Base-by-base conservation (phyloP, 2,329 filamentous ascomycete species). In the Claviceps quebecensis region DNA sequence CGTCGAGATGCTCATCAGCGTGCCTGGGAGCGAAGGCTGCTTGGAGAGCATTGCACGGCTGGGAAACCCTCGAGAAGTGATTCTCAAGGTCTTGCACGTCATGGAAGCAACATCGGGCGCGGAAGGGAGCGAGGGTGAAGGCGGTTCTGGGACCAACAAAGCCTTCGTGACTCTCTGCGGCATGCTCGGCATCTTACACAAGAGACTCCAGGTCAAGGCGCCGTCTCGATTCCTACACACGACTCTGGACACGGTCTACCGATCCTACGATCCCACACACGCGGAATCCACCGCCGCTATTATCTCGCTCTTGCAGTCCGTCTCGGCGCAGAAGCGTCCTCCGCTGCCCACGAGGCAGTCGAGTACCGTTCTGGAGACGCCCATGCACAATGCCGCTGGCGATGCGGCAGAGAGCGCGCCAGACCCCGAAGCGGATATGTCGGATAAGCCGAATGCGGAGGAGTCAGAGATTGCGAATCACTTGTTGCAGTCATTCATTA, bases 1-100 rank as follows among this genome's bases (percentile, higher is more conserved):
- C 49, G 83, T 93, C 22, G 83, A 86, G 61, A 78, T 87, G 60
- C 75, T 93, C 4, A 73, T 89, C 23, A 74, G 79, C 38, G 68
- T 88, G 5, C 74, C 84, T 1, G 80, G 76, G 13, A 83, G 82
- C n/a, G 81, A 85, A 57, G 67, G 74, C 46, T 89, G 86, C 61
- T 72, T 91, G 16, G 78, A 84, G 62, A 85, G 83, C 34, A 81
- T 91, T 49, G 86, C 86, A 36, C 77, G 82, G 23, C 73, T 88
- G 40, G 87, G 86, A 48, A 93, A 91, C 62, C 87, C 87, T 1
- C 74, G 86, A 48, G 87, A 93, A 65, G 84, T 89, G 45, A 84
- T 91, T 53, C 72, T 93, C 58, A 90, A 90, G 63, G 80, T 88
- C 34, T 82, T 87, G 26, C 86, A 90, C 63, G 78, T 80, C 14